Percentiles rank a stretch among this genome's conserved stretches.
Conservation (phyloP, 495 filamentous ascomycete species). For the Penicillium crystallinum region DNA sequence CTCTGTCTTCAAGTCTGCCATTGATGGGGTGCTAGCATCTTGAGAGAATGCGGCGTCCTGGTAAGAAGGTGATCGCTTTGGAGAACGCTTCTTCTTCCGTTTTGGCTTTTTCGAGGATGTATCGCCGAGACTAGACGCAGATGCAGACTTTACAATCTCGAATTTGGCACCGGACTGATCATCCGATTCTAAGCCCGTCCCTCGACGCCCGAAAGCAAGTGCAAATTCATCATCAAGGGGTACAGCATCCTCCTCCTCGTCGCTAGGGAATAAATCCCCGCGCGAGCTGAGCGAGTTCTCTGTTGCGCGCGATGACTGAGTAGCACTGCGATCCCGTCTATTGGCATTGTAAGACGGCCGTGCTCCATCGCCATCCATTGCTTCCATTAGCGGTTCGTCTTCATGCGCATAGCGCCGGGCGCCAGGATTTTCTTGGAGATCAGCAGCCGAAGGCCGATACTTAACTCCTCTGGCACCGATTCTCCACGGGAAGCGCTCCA, state of each 20-base stretch:
- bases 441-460: constrained; percentile 87
- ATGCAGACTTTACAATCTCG: constrained; percentile 56
- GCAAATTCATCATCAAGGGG: constrained; percentile 92
- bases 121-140: constrained; percentile 49
- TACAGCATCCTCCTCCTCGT: constrained; percentile 88
- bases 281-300: constrained; percentile 89
- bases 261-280: constrained; percentile 89
- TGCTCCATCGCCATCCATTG: constrained; percentile 45
- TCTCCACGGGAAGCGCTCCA: constrained; percentile 79
- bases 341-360: constrained; percentile 31
- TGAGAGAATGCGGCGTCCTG: constrained; percentile 12
- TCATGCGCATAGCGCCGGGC: constrained; percentile 47
- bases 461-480: constrained; percentile 71
- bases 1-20: constrained; percentile 71
- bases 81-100: constrained; percentile 25
- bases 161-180: constrained; percentile 68
- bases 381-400: constrained; percentile 67
- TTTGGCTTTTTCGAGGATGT: constrained; percentile 44
- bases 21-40: constrained; percentile 43
- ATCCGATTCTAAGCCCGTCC: constrained; percentile 55
- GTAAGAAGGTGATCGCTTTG: constrained; percentile 20
- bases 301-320: constrained; percentile 74
- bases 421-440: constrained; percentile 83
- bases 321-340: constrained; percentile 68
- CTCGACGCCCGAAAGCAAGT: constrained; percentile 64